These are phyloP conservation scores for Cystofilobasidium macerans DNA, from an alignment of 768 basidiomycete species.

Conservation along the genomic window DNA sequence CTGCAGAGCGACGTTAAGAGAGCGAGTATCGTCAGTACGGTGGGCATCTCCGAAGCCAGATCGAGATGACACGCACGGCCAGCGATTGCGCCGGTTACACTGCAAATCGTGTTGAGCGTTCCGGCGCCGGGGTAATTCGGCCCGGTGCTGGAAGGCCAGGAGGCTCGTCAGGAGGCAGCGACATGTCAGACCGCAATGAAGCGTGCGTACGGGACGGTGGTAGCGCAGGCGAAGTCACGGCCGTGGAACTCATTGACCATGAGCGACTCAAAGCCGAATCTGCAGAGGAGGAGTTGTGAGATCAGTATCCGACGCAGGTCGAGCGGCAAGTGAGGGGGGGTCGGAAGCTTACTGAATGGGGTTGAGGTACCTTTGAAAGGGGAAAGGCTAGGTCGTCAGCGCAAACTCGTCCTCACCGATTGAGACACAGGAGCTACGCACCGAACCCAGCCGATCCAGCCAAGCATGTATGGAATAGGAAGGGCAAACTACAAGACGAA, in stretches of 20 bases:
- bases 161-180: not conserved
- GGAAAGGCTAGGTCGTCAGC: too few relatives aligned
- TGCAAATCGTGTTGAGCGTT: conserved; percentile 19
- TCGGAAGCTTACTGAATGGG: not conserved
- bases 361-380: not conserved
- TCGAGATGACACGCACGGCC: conserved; percentile 28
- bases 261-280: conserved; percentile 62
- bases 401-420: too few relatives aligned
- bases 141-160: not conserved
- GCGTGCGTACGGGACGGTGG: conserved; percentile 33
- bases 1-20: too few relatives aligned
- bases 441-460: conserved; percentile 59
- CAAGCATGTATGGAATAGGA: conserved; percentile 49
- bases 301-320: conserved; percentile 39
- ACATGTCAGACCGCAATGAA: conserved; percentile 22
- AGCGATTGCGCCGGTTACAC: not conserved
- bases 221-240: conserved; percentile 45
- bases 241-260: conserved; percentile 80
- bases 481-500: conserved; percentile 37
- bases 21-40: too few relatives aligned
- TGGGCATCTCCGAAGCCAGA: too few relatives aligned
- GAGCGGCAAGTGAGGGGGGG: not conserved
- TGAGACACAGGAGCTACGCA: too few relatives aligned
- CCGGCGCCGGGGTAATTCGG: conserved; percentile 15
- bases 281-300: conserved; percentile 60